A percentile compares a stretch with the other conserved stretches of the same genome.
Conservation (phyloP, 768 basidiomycete species). For the Suillus lakei region DNA sequence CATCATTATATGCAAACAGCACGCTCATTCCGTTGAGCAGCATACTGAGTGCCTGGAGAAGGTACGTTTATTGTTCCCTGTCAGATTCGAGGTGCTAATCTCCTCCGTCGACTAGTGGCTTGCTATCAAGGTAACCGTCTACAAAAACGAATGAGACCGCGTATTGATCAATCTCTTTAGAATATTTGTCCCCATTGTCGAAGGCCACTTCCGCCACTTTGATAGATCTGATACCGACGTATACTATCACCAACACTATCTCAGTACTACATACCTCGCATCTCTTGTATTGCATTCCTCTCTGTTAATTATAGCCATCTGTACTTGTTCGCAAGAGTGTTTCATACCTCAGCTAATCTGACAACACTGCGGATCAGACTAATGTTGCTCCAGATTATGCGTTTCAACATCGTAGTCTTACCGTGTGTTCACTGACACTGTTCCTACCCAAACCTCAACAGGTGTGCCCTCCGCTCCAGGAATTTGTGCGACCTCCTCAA, state of each 20-base stretch:
- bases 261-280: not conserved
- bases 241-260: not conserved
- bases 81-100: slow-evolving; percentile 16
- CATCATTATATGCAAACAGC: not conserved
- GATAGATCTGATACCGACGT: slow-evolving; percentile 19
- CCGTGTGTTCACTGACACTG: not conserved
- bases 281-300: not conserved
- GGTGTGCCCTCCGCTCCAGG: slow-evolving; percentile 64
- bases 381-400: not conserved
- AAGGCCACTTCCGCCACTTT: slow-evolving; percentile 80
- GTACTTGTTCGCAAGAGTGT: not conserved
- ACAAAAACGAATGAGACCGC: not conserved
- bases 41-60: slow-evolving; percentile 89
- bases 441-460: slow-evolving; percentile 75
- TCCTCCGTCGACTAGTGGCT: slow-evolving; percentile 55
- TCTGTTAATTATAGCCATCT: not conserved
- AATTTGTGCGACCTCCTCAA: slow-evolving; percentile 59
- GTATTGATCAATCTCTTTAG: slow-evolving; percentile 38
- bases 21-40: slow-evolving; percentile 37
- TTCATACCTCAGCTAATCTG: not conserved
- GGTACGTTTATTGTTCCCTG: slow-evolving; percentile 41
- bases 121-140: slow-evolving; percentile 62
- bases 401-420: not conserved
- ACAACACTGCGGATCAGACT: not conserved
- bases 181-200: slow-evolving; percentile 95